These are phyloP conservation scores for Pseudocercospora pini-densiflorae DNA, from an alignment of 2,329 filamentous ascomycete genomes.

Conservation along the genomic window DNA sequence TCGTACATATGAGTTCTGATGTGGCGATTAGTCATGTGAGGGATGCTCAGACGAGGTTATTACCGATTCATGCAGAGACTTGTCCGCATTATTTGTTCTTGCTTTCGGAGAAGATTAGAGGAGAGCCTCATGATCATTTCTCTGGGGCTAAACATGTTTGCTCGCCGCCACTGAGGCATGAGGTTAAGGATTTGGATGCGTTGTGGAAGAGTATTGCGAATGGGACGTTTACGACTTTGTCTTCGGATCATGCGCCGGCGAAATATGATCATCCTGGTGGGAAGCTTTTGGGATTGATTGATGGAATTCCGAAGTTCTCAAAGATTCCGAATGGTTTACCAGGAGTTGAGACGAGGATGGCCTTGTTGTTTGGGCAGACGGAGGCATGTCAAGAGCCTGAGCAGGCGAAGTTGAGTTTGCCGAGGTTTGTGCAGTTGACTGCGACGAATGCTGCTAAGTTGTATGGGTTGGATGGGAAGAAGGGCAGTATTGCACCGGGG, in stretches of 20 bases:
- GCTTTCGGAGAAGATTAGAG: constrained; percentile 39
- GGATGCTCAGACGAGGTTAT: constrained; percentile 40
- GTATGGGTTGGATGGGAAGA: constrained; percentile 47
- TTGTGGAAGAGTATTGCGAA: constrained; percentile 43
- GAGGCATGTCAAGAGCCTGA: constrained; percentile 35
- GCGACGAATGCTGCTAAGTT: constrained; percentile 50
- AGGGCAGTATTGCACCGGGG: constrained; percentile 48
- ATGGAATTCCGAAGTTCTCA: constrained; percentile 44
- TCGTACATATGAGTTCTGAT: constrained; percentile 57
- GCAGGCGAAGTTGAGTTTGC: constrained; percentile 37
- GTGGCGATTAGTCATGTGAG: constrained; percentile 41
- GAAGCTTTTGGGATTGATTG: constrained; percentile 45
- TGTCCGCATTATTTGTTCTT: constrained; percentile 45
- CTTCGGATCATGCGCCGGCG: constrained; percentile 45
- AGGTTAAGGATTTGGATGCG: constrained; percentile 39
- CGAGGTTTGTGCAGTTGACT: constrained; percentile 52
- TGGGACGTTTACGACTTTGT: constrained; percentile 42
- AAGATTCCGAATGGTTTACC: constrained; percentile 52
- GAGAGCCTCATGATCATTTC: constrained; percentile 40
- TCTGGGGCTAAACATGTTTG: constrained; percentile 44
- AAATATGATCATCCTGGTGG: constrained; percentile 44
- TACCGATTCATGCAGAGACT: constrained; percentile 45
- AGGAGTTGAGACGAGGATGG: constrained; percentile 49
- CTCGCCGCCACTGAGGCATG: constrained; percentile 41
- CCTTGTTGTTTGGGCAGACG: constrained; percentile 45